phyloP scores from a whole-genome alignment of 768 basidiomycete genomes.

The Auriscalpium vulgare region DNA sequence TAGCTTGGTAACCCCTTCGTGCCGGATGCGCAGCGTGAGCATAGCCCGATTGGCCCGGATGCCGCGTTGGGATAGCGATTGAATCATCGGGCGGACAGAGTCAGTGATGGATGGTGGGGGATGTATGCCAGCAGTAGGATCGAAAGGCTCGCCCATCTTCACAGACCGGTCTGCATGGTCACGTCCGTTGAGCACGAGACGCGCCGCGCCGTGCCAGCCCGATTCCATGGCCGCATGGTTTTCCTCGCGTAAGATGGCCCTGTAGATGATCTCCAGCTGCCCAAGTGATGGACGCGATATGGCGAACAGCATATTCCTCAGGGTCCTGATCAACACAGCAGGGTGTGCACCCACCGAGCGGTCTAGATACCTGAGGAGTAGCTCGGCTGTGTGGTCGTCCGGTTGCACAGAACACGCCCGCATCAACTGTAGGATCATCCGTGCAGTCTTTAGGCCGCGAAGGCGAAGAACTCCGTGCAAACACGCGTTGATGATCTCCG shows the following conservation, averaged over 20 bases:
- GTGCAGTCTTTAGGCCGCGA: constrained; percentile 42
- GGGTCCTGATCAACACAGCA: constrained; percentile 36
- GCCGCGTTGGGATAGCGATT: constrained; percentile 38
- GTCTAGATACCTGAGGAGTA: constrained; percentile 46
- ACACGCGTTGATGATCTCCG: constrained; percentile 52
- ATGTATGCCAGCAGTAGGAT: constrained; percentile 43
- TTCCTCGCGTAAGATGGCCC: constrained; percentile 43
- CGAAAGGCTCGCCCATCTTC: constrained; percentile 24
- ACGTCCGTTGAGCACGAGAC: constrained; percentile 14
- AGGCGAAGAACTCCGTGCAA: constrained; percentile 40
- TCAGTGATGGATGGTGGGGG: constrained; percentile 22
- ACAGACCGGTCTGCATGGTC: neutral
- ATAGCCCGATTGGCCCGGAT: constrained; percentile 50
- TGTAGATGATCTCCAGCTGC: constrained; percentile 50
- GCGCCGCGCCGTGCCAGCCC: constrained; percentile 27
- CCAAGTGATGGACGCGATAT: constrained; percentile 40
- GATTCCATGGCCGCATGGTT: constrained; percentile 4
- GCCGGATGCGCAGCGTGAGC: constrained; percentile 53
- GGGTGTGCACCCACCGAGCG: constrained; percentile 36
- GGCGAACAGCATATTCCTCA: constrained; percentile 37
- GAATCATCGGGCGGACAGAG: constrained; percentile 33
- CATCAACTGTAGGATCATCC: constrained; percentile 49
- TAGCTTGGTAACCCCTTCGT: constrained; percentile 45
- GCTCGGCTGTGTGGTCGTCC: constrained; percentile 45
- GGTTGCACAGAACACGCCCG: constrained; percentile 38